Evolutionary conservation across 2,329 filamentous ascomycete species (phyloP).

Genomic region (Trichoderma semiorbis): DNA sequence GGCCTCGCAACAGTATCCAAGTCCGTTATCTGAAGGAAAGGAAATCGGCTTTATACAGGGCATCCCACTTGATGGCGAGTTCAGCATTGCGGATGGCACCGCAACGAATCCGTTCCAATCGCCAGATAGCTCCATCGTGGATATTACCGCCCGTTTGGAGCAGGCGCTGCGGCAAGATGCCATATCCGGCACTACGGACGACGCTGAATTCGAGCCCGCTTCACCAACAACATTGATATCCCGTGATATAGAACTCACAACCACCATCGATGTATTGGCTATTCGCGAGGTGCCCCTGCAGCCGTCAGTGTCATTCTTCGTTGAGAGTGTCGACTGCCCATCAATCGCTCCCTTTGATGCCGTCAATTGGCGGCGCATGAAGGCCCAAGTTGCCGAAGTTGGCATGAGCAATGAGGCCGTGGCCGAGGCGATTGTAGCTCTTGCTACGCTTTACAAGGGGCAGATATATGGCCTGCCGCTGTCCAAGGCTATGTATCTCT

Average conservation of each 20-base stretch:
- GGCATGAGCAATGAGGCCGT: slow-evolving; percentile 1
- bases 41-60: neutral
- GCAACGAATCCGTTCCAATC: neutral
- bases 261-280: slow-evolving; percentile 22
- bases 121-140: neutral
- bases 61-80: neutral
- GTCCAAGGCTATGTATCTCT: slow-evolving; percentile 12
- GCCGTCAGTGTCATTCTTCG: slow-evolving; percentile 19
- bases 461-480: slow-evolving; percentile 18
- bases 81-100: neutral
- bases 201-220: neutral
- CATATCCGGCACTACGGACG: neutral
- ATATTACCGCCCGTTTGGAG: neutral
- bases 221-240: slow-evolving; percentile 22
- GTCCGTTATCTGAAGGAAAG: neutral
- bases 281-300: slow-evolving; percentile 10
- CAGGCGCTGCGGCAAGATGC: neutral
- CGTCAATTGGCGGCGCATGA: slow-evolving; percentile 22
- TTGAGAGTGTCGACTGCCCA: slow-evolving; percentile 23
- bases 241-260: slow-evolving; percentile 24
- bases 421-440: slow-evolving; percentile 16
- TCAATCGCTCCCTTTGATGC: slow-evolving; percentile 20
- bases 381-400: slow-evolving; percentile 13
- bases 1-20: neutral
- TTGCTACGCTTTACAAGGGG: slow-evolving; percentile 19